Conservation (phyloP, 148 eudicot species). For the Persicaria tinctoria region DNA sequence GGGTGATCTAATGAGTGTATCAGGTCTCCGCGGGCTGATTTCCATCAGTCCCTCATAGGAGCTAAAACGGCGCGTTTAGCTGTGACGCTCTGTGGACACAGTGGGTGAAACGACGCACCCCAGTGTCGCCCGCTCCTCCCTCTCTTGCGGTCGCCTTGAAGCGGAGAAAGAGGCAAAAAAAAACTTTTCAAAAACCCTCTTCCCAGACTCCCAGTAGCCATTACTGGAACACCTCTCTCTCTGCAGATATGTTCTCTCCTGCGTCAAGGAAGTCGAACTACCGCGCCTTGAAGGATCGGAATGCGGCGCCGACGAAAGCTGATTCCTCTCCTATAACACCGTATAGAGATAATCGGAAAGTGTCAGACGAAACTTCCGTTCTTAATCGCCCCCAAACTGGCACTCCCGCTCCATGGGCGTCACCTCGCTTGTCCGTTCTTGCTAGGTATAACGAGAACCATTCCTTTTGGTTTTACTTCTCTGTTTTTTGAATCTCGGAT, state of each 20-base stretch:
- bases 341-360: slow-evolving; percentile 21
- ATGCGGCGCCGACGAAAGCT: neutral
- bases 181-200: slow-evolving; percentile 5
- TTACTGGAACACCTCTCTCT: slow-evolving; percentile 1
- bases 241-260: slow-evolving; percentile 52
- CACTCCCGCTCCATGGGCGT: slow-evolving; percentile 93
- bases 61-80: slow-evolving; percentile 3
- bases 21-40: no score
- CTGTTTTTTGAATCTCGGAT: neutral
- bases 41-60: no score
- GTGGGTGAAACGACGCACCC: slow-evolving; percentile 1
- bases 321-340: slow-evolving; percentile 56
- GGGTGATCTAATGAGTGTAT: no score
- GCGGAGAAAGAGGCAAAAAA: slow-evolving; percentile 8
- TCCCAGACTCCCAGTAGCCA: slow-evolving; percentile 5
- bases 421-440: slow-evolving; percentile 64
- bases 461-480: neutral
- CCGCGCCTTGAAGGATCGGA: slow-evolving; percentile 28
- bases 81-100: neutral
- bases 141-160: neutral
- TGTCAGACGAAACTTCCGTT: slow-evolving; percentile 17
- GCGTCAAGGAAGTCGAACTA: slow-evolving; percentile 38
- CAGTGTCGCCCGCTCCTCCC: slow-evolving; percentile 12
- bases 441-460: slow-evolving; percentile 41
- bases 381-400: slow-evolving; percentile 80